These are phyloP conservation scores for Chlamydomonas sp. DNA, from an alignment of 139 green algal genomes.

Conservation along the genomic window DNA sequence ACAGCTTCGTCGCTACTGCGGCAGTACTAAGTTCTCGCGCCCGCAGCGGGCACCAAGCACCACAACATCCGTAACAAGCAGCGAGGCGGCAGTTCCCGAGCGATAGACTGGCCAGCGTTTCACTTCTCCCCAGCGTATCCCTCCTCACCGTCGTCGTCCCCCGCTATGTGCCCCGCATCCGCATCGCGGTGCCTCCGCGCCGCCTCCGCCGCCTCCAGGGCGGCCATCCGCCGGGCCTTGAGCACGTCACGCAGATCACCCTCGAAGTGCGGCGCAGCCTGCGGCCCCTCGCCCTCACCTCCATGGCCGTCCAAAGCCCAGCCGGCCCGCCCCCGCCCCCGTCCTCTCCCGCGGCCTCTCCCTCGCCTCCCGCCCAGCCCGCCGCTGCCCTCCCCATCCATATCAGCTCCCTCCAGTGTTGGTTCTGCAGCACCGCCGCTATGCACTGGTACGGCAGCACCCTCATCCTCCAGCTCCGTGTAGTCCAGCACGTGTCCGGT, in stretches of 20 bases:
- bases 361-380: not conserved
- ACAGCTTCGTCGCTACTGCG: too few relatives aligned
- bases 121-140: too few relatives aligned
- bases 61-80: too few relatives aligned
- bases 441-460: not conserved
- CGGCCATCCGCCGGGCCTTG: not conserved
- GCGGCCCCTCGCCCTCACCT: not conserved
- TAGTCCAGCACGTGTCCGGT: slow-evolving; percentile 18
- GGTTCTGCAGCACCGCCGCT: not conserved
- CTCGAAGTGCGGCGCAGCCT: too few relatives aligned
- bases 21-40: too few relatives aligned
- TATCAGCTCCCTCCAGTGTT: not conserved
- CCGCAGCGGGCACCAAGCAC: too few relatives aligned
- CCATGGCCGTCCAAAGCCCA: not conserved
- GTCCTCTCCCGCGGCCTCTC: not conserved
- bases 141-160: too few relatives aligned
- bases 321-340: not conserved
- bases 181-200: too few relatives aligned
- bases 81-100: too few relatives aligned
- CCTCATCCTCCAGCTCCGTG: slow-evolving; percentile 40
- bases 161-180: not conserved
- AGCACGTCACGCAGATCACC: slow-evolving; percentile 16
- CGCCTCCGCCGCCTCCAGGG: not conserved
- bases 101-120: too few relatives aligned
- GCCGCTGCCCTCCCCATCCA: too few relatives aligned